These are phyloP conservation scores for Fusarium nygamai DNA, from an alignment of 2,329 filamentous ascomycete species.

Conservation along the genomic window DNA sequence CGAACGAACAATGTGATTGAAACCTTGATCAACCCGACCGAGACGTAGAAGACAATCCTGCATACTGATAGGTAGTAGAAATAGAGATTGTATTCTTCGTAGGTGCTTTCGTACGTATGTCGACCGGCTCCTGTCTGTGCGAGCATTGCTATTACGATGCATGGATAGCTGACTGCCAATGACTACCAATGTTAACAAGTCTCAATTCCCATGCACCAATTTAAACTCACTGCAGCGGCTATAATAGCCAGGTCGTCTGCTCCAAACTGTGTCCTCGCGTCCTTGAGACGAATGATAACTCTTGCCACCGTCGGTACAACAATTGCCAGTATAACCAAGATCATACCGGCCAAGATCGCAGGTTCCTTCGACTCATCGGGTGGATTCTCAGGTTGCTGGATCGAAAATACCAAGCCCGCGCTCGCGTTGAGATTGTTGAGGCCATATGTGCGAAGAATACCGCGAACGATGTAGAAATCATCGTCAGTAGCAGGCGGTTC, in stretches of 20 bases:
- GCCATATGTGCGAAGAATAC: constrained; percentile 15
- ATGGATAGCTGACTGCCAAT: constrained; percentile 7
- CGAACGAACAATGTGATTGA: constrained; percentile 19
- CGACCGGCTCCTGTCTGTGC: constrained; percentile 3
- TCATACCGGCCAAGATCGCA: constrained; percentile 15
- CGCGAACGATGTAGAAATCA: constrained; percentile 14
- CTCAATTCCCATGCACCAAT: fast-evolving
- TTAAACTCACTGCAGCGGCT: constrained; percentile 4
- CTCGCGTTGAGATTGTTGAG: constrained; percentile 6
- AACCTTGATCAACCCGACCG: constrained; percentile 18
- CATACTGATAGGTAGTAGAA: constrained; percentile 11
- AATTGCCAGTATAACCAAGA: constrained; percentile 25
- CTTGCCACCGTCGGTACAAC: constrained; percentile 7
- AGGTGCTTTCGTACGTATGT: constrained; percentile 19
- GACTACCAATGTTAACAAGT: neutral
- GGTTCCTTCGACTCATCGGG: constrained; percentile 13
- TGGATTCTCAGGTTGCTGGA: neutral
- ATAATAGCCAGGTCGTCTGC: constrained; percentile 22
- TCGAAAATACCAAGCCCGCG: constrained; percentile 2
- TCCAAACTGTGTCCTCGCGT: neutral
- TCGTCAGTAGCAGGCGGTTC: constrained; percentile 1
- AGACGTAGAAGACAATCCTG: constrained; percentile 12
- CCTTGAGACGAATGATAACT: constrained; percentile 5
- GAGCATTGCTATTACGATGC: constrained; percentile 17
- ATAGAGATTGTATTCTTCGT: constrained; percentile 20